Evolutionary conservation across 2,329 filamentous ascomycete species (phyloP), one percentile per base, ranked within the genome.

Genomic region (Rachicladosporium sp.): DNA sequence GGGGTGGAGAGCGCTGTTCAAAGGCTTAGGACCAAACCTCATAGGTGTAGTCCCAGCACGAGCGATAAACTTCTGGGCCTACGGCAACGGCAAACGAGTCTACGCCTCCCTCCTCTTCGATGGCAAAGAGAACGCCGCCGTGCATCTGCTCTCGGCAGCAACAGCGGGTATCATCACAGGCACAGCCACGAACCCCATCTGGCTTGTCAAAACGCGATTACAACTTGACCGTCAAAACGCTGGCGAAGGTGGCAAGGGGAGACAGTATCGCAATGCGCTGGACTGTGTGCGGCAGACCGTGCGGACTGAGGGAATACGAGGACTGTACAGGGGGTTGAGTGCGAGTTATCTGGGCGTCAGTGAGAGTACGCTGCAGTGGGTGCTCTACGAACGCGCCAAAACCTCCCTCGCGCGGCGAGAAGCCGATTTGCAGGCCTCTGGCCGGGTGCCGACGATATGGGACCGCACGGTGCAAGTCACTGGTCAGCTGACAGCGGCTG

Each of bases 351-450:
- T 96, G 1, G 88, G 89, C 15, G 86, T 93, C 12, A 81, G 82
- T 2, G 89, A 95, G 67, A 88, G 80, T 48, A 91, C 88, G 4
- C 62, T 94, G 53, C 88, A 96, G 59, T 94, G 87, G 87, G 80
- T 93, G 54, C 65, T 95, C 51, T 96, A 95, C 63, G 88, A 96
- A 65, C 82, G 88, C 60, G 78, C 93, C 70, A 96, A 95, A 71
- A 68, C 74, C 15, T 69, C 69, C n/a, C 66, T 95, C 29, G 74
- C 73, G 34, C 64, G 66, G 33, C 69, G 86, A 43, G 80, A 82
- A 59, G 70, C 70, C 51, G 66, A 62, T 38, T 36, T 68, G 57
- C 46, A 63, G 47, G 50, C 78, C 60, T 65, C 65, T 9, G 80
- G 82, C 1, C 68, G 78, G 33, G 66, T 72, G 30, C 78, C 74